Evolutionary conservation across 2,329 filamentous ascomycete genomes (phyloP).

Genomic region (Neonectria punicea): DNA sequence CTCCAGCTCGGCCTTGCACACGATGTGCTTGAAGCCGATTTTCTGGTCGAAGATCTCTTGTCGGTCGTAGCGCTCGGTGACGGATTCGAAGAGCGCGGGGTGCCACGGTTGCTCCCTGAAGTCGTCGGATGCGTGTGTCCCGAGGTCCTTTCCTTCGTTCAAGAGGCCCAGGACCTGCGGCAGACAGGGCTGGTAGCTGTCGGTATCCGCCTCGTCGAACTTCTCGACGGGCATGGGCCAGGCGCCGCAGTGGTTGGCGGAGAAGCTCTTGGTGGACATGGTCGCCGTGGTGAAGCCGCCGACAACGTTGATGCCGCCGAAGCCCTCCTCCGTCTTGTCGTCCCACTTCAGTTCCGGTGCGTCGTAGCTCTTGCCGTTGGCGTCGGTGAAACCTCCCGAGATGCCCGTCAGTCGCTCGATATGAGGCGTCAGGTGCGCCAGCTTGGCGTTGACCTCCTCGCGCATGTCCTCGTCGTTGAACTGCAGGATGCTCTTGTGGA

Average conservation of each 20-base stretch:
- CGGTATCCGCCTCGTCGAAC: slow-evolving; percentile 54
- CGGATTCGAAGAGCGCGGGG: slow-evolving; percentile 48
- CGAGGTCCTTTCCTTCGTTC: slow-evolving; percentile 42
- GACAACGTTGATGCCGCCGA: slow-evolving; percentile 54
- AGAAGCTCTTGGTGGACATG: slow-evolving; percentile 57
- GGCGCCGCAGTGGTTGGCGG: slow-evolving; percentile 56
- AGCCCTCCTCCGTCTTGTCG: slow-evolving; percentile 32
- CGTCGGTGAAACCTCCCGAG: slow-evolving; percentile 33
- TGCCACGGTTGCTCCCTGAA: slow-evolving; percentile 47
- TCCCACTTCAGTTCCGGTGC: slow-evolving; percentile 43
- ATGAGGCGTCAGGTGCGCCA: slow-evolving; percentile 39
- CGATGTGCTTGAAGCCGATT: slow-evolving; percentile 47
- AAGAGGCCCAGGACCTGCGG: slow-evolving; percentile 52
- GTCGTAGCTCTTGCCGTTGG: slow-evolving; percentile 42
- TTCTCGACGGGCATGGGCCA: slow-evolving; percentile 55
- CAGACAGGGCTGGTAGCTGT: slow-evolving; percentile 58
- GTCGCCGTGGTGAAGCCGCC: slow-evolving; percentile 55
- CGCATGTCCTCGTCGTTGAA: slow-evolving; percentile 46
- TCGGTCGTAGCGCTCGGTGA: slow-evolving; percentile 49
- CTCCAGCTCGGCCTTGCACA: slow-evolving; percentile 46
- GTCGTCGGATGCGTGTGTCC: slow-evolving; percentile 29
- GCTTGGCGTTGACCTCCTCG: slow-evolving; percentile 42
- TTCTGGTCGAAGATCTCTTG: slow-evolving; percentile 47
- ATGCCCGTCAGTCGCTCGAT: slow-evolving; percentile 37
- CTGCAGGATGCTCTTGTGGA: slow-evolving; percentile 47